Percentiles rank a stretch among this genome's conserved stretches.
Conservation (phyloP, 768 basidiomycete species). For the Macrocybe gigantea region DNA sequence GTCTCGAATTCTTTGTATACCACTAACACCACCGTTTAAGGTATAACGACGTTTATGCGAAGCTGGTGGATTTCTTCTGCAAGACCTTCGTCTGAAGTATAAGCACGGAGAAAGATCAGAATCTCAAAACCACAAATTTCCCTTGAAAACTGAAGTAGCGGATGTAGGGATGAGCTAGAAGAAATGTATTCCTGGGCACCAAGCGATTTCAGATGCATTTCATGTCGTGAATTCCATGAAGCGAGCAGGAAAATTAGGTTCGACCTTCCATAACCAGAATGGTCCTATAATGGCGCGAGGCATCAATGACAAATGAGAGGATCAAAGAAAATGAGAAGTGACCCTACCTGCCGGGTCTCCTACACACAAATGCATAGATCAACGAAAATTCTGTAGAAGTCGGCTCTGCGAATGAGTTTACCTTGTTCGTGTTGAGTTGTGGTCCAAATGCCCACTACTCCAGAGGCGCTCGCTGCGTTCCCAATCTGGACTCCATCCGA, state of each 20-base stretch:
- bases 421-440: constrained; percentile 54
- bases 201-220: neutral
- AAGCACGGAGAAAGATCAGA: neutral
- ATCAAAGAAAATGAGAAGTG: neutral
- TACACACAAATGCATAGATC: constrained; percentile 11
- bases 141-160: neutral
- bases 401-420: constrained; percentile 12
- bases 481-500: constrained; percentile 68
- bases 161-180: neutral
- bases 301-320: neutral
- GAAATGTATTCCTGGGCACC: neutral
- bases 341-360: constrained; percentile 62
- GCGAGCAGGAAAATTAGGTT: constrained; percentile 27
- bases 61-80: constrained; percentile 41
- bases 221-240: constrained; percentile 22
- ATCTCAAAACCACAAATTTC: neutral
- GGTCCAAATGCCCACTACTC: constrained; percentile 66
- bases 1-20: neutral
- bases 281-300: constrained; percentile 37
- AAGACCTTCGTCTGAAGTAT: constrained; percentile 19
- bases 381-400: too few relatives aligned
- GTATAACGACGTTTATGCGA: constrained; percentile 52
- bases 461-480: constrained; percentile 56
- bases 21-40: constrained; percentile 13
- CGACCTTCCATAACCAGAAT: constrained; percentile 69